Evolutionary conservation across 169 alveolate species (phyloP), one percentile per base, ranked within the genome.

Genomic region (Plasmodium billcollinsi): DNA sequence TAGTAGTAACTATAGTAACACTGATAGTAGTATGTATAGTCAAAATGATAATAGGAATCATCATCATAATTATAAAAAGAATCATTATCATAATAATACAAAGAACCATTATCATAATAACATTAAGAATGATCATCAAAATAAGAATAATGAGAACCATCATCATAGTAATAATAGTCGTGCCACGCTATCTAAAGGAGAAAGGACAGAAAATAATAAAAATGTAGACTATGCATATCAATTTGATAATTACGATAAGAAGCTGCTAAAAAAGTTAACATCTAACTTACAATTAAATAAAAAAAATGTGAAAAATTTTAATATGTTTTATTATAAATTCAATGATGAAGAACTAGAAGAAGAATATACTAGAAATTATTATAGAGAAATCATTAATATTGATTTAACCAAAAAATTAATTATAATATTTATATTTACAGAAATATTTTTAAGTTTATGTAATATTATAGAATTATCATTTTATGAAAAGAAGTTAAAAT

Each of bases 341-440:
- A 93, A 59, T 24, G 97, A 97, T 89, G 96, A 94, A 88, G 89
- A 92, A 24, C 88, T 94, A 73, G 98, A 97, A 88, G 98, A 96
- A 70, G 95, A 95, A 69, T 97, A 96, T 88, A 80, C 97, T 59
- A 45, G 89, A 20, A 88, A 93, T 75, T 97, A 95, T 75, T 97
- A 96, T 93, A 83, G 94, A 72, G 95, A 95, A 72, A 89, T 92
- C n/a, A 75, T 97, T 14, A 96, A 96, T 56, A 86, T 96, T 43
- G 93, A 94, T 66, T 94, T 97, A 29, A 96, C 95, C n/a, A 98
- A 96, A 89, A 96, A 96, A 72, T 90, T 97, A 20, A 88, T 97
- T 69, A 95, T 95, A 58, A 95, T 97, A 49, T 96, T 95, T 65
- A 92, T 96, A 2, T 89, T 93, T 11, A 97, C 95, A 73, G 95